These are phyloP conservation scores for Boletellus ananas DNA, from an alignment of 768 basidiomycete genomes.

Conservation along the genomic window DNA sequence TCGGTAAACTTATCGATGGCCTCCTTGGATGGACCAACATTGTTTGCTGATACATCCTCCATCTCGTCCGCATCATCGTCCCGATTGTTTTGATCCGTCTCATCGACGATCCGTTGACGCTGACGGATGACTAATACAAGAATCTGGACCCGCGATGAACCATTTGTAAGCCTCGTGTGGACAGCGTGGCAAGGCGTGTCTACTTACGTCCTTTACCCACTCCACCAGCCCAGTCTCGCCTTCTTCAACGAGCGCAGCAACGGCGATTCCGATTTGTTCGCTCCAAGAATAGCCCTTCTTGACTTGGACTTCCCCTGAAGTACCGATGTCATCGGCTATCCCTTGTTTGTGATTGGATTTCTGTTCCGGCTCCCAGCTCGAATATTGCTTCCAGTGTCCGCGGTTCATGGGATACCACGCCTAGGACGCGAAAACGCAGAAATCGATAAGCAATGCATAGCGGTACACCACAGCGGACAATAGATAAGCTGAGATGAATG, in stretches of 20 bases:
- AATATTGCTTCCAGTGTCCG: conserved; percentile 81
- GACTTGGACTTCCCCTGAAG: conserved; percentile 69
- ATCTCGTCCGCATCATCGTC: conserved; percentile 36
- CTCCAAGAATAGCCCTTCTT: conserved; percentile 88
- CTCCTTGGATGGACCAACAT: conserved; percentile 55
- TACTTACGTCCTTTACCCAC: conserved; percentile 80
- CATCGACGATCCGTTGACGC: conserved; percentile 58
- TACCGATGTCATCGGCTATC: conserved; percentile 33
- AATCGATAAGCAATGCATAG: conserved; percentile 18
- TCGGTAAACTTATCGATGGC: conserved; percentile 68
- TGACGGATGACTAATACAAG: conserved; percentile 55
- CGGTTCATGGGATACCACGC: conserved; percentile 89
- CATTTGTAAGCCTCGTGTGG: conserved; percentile 16
- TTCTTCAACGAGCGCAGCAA: conserved; percentile 67
- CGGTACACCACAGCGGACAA: not conserved
- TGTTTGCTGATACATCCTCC: conserved; percentile 26
- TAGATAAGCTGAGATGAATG: conserved; percentile 27
- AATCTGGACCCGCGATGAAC: conserved; percentile 42
- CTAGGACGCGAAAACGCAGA: conserved; percentile 35
- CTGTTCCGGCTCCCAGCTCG: conserved; percentile 63
- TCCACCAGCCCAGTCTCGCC: conserved; percentile 62
- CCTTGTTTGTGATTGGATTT: conserved; percentile 36
- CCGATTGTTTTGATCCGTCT: conserved; percentile 46
- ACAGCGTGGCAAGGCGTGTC: conserved; percentile 15
- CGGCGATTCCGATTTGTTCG: conserved; percentile 84